These are phyloP conservation scores for Trichoderma arundinaceum DNA, from an alignment of 2,329 filamentous ascomycete genomes.

Conservation along the genomic window DNA sequence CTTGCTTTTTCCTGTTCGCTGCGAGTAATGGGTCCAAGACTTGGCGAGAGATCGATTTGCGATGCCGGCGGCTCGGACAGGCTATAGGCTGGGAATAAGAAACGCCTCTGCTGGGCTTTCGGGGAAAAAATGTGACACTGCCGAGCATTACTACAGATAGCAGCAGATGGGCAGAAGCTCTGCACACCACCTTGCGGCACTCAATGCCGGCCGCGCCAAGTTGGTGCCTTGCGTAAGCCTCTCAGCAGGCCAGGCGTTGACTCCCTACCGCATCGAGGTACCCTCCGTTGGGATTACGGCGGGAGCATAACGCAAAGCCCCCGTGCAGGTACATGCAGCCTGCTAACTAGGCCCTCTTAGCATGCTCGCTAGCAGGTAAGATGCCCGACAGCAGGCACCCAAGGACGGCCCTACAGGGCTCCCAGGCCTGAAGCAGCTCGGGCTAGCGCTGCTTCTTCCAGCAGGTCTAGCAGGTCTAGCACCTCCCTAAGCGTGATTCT, in stretches of 20 bases:
- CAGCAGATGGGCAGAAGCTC: background rate
- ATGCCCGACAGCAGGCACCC: background rate
- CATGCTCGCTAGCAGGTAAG: background rate
- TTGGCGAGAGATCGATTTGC: background rate
- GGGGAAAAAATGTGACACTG: slow-evolving; percentile 13
- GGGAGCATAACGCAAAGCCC: slow-evolving; percentile 1
- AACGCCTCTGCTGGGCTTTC: background rate
- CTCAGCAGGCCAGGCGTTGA: background rate
- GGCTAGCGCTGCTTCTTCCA: slow-evolving; percentile 13
- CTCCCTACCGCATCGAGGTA: background rate
- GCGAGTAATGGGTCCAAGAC: background rate
- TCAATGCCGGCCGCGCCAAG: slow-evolving; percentile 26
- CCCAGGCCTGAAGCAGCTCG: background rate
- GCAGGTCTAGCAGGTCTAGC: slow-evolving; percentile 21
- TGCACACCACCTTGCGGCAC: slow-evolving; percentile 25
- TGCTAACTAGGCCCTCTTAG: background rate
- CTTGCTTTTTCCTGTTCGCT: background rate
- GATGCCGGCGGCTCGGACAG: background rate
- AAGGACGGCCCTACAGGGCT: background rate
- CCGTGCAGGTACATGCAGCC: slow-evolving; percentile 11
- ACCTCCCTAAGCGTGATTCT: background rate
- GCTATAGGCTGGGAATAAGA: too few relatives aligned
- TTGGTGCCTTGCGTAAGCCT: slow-evolving; percentile 26
- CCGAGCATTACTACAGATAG: slow-evolving; percentile 5
- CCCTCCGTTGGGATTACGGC: background rate